These are phyloP conservation scores for Hondaea fermentalgiana DNA, from an alignment of 108 stramenopile genomes.

Conservation along the genomic window DNA sequence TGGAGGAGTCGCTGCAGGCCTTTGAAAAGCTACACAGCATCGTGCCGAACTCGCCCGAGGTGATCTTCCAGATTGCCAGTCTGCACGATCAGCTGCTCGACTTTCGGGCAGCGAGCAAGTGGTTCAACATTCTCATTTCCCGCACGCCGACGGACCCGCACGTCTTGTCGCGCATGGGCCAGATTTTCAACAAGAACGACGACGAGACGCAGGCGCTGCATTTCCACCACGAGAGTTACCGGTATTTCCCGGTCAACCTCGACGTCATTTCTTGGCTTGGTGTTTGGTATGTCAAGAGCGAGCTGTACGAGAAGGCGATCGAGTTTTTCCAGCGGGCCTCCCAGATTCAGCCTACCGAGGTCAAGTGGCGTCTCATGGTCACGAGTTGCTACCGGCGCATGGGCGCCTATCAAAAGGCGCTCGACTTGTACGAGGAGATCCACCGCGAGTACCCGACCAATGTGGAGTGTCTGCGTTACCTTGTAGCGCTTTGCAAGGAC, in stretches of 20 bases:
- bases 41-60: conserved; percentile 67
- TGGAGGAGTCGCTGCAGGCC: conserved; percentile 62
- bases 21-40: conserved; percentile 76
- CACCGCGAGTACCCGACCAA: conserved; percentile 64
- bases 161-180: conserved; percentile 60
- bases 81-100: conserved; percentile 55
- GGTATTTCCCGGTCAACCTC: conserved; percentile 70
- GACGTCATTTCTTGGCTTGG: conserved; percentile 76
- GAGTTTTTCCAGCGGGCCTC: conserved; percentile 70
- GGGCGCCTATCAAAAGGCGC: conserved; percentile 54
- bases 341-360: conserved; percentile 69
- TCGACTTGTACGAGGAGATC: conserved; percentile 60
- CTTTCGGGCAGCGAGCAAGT: conserved; percentile 43
- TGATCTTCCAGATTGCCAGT: conserved; percentile 72
- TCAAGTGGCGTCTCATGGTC: conserved; percentile 78
- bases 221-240: conserved; percentile 60
- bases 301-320: conserved; percentile 74
- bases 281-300: conserved; percentile 73
- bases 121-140: conserved; percentile 70
- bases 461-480: conserved; percentile 59
- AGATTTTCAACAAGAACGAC: conserved; percentile 50
- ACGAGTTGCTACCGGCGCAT: conserved; percentile 64
- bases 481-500: conserved; percentile 52
- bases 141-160: conserved; percentile 64
- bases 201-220: conserved; percentile 63